Base-by-base conservation (phyloP, 78 protist species). In the Polysphondylium violaceum region DNA sequence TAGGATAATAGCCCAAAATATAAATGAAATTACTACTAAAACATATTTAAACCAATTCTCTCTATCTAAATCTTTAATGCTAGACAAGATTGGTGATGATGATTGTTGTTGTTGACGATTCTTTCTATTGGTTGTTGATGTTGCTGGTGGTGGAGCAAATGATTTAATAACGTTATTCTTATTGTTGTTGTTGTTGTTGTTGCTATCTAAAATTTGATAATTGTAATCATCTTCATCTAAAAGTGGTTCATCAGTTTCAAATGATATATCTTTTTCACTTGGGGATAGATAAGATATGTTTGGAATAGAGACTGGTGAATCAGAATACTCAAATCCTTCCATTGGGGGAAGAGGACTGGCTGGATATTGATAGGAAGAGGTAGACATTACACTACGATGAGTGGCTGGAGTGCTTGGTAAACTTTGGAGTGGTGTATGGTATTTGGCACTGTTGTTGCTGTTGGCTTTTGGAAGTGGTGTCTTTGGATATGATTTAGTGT, bases 241-340 rank as follows among this genome's bases (percentile, higher is more conserved):
- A 19, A 56, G 4, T 43, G 27, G 59, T 19, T 43, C 43, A 44
- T 69, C 76, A 2, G 76, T 69, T 27, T 69, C 59, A 17, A 69
- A 69, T 41, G 76, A 69, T 25, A 69, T 69, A 43, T 69, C 76
- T 33, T 44, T 38, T 38, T 69, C 76, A 43, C 76, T 69, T 27
- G 55, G 55, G 23, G 76, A 27, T 1, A 69, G 27, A 44, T 69
- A 43, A 14, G 76, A 69, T 9, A 69, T 69, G 14, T 69, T 69
- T 69, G 76, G 76, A 69, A 69, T 69, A 7, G 76, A 43, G n/a
- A 43, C 40, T 25, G 76, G 76, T 2, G 76, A 69, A 43, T 69
- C 76, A 0, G 33, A 25, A 69, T 69, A 69, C 27, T 43, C 76
- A 17, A 69, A 69, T 14, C 60, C 60, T 16, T 19, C 60, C 8